A percentile compares a stretch with the other conserved stretches of the same genome.
These are phyloP conservation scores for Chlorencoelia australis DNA, from an alignment of 2,329 filamentous ascomycete genomes.

Conservation along the genomic window DNA sequence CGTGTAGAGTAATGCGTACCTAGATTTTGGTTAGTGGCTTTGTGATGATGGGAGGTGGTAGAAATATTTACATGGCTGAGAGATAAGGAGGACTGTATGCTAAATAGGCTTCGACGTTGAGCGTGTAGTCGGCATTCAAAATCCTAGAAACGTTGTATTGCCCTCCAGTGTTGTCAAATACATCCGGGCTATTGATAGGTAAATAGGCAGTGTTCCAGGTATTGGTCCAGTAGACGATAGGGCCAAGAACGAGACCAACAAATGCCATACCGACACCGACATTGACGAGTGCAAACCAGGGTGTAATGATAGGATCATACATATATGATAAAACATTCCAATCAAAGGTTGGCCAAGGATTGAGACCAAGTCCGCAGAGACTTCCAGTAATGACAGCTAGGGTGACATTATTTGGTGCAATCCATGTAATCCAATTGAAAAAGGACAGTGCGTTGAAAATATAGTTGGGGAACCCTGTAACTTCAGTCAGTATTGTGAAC, in stretches of 20 bases:
- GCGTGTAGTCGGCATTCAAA: constrained; percentile 35
- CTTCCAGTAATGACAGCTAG: constrained; percentile 31
- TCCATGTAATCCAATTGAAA: constrained; percentile 47
- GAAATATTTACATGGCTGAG: too few relatives aligned
- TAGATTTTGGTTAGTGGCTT: too few relatives aligned
- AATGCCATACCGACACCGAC: not conserved
- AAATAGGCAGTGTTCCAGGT: constrained; percentile 53
- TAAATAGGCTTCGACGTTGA: constrained; percentile 17
- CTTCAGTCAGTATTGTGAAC: too few relatives aligned
- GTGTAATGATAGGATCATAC: constrained; percentile 47
- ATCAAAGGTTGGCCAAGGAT: constrained; percentile 34
- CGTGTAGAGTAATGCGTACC: constrained; percentile 60
- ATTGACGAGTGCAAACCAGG: constrained; percentile 1
- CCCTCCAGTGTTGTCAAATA: constrained; percentile 61
- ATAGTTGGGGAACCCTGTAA: constrained; percentile 41
- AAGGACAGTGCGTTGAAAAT: constrained; percentile 36
- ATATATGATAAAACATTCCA: constrained; percentile 30
- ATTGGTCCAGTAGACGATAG: constrained; percentile 51
- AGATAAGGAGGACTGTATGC: constrained; percentile 15
- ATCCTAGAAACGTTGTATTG: constrained; percentile 55
- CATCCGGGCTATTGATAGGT: constrained; percentile 58
- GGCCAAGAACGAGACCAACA: not conserved
- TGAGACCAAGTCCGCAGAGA: constrained; percentile 32
- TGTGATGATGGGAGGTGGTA: too few relatives aligned
- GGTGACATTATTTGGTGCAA: constrained; percentile 33